Percentiles rank a stretch among this genome's conserved stretches.
phyloP scores from a whole-genome alignment of 768 basidiomycete genomes.

The Tricholoma bakamatsutake region DNA sequence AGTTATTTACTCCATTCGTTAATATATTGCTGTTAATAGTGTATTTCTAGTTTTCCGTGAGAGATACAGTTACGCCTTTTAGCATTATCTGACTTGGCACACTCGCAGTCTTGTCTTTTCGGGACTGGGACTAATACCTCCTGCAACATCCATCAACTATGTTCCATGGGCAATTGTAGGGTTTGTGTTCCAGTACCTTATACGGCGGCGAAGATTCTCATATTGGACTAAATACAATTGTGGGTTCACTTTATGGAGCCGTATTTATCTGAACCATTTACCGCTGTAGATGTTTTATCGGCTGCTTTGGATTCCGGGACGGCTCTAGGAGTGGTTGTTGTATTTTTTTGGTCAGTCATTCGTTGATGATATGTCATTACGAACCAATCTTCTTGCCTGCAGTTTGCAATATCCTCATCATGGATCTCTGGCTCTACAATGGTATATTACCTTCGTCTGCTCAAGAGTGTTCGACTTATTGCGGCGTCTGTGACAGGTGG shows the following conservation, averaged over 20 bases:
- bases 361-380: neutral
- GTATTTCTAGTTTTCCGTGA: slow-evolving; percentile 39
- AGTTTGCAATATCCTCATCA: slow-evolving; percentile 42
- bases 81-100: neutral
- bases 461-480: neutral
- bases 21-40: neutral
- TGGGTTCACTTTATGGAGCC: slow-evolving; percentile 21
- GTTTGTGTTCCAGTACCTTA: slow-evolving; percentile 74
- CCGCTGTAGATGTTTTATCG: slow-evolving; percentile 54
- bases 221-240: slow-evolving; percentile 82
- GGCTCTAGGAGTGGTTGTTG: slow-evolving; percentile 56
- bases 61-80: slow-evolving; percentile 9
- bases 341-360: slow-evolving; percentile 60
- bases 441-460: slow-evolving; percentile 25
- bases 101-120: slow-evolving; percentile 55
- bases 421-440: slow-evolving; percentile 30
- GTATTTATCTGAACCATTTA: neutral
- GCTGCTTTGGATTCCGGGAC: slow-evolving; percentile 74
- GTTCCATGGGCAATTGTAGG: slow-evolving; percentile 71
- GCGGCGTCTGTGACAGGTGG: slow-evolving; percentile 24
- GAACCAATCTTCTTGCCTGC: neutral
- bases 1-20: slow-evolving; percentile 17
- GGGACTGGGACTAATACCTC: slow-evolving; percentile 67
- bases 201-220: slow-evolving; percentile 58
- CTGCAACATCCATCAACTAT: slow-evolving; percentile 82